Percentiles rank a stretch among this genome's conserved stretches.
Evolutionary conservation across 2,329 filamentous ascomycete species (phyloP).

Genomic region (Cryphonectria parasitica): DNA sequence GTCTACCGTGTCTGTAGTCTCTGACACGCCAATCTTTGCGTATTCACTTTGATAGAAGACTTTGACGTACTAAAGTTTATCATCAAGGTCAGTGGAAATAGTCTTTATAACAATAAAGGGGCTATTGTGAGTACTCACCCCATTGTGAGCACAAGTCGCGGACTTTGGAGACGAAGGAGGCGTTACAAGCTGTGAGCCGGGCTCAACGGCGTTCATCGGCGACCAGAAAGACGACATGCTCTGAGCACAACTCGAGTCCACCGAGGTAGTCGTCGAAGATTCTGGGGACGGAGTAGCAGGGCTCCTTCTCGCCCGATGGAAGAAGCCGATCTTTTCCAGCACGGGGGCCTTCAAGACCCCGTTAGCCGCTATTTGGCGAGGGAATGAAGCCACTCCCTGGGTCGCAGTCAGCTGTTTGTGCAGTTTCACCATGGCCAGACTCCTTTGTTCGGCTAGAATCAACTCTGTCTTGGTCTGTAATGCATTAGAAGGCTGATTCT

Average conservation of each 20-base stretch:
- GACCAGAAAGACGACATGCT: slow-evolving; percentile 38
- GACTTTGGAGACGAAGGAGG: slow-evolving; percentile 64
- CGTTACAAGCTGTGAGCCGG: slow-evolving; percentile 18
- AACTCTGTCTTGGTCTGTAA: slow-evolving; percentile 53
- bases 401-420: slow-evolving; percentile 47
- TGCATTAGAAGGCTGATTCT: neutral
- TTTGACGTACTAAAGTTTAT: slow-evolving; percentile 60
- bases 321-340: slow-evolving; percentile 52
- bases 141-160: slow-evolving; percentile 78
- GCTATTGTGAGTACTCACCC: slow-evolving; percentile 57
- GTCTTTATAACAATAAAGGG: slow-evolving; percentile 4
- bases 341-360: slow-evolving; percentile 44
- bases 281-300: slow-evolving; percentile 41
- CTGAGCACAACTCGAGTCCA: slow-evolving; percentile 40
- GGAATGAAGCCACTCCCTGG: slow-evolving; percentile 33
- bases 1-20: slow-evolving; percentile 75
- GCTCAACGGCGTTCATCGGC: slow-evolving; percentile 26
- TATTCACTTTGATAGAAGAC: slow-evolving; percentile 73
- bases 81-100: slow-evolving; percentile 35
- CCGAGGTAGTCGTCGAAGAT: slow-evolving; percentile 39
- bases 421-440: slow-evolving; percentile 51
- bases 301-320: slow-evolving; percentile 48
- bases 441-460: slow-evolving; percentile 54
- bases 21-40: slow-evolving; percentile 72
- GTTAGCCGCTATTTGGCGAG: slow-evolving; percentile 22